Conservation (phyloP, 352 stramenopile genomes). For the Phytophthora sp. region DNA sequence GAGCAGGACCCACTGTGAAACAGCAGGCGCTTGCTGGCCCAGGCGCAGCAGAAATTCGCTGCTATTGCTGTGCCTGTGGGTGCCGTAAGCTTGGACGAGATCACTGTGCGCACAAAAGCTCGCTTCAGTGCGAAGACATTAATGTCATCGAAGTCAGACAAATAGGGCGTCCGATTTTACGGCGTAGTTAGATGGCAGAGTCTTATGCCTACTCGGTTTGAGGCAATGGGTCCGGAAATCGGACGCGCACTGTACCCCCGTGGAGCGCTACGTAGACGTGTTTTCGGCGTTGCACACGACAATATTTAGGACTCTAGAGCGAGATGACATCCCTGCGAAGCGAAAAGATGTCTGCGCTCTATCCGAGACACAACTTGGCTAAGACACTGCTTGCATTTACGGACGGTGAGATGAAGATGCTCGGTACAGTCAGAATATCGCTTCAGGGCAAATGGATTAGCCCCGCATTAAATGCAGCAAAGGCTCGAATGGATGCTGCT, state of each 20-base stretch:
- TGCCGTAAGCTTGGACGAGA: conserved; percentile 12
- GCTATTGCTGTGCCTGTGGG: conserved; percentile 5
- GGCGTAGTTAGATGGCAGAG: conserved; percentile 2
- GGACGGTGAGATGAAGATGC: conserved; percentile 6
- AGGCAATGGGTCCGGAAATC: conserved; percentile 13
- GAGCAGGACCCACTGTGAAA: conserved; percentile 11
- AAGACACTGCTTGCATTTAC: conserved; percentile 8
- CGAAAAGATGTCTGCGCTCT: not conserved
- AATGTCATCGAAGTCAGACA: conserved; percentile 9
- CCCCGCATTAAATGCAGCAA: not conserved
- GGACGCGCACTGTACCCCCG: not conserved
- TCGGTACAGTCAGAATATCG: not conserved
- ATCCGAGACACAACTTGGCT: conserved; percentile 6
- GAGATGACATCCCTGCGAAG: not conserved
- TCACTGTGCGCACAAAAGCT: conserved; percentile 13
- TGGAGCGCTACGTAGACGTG: not conserved
- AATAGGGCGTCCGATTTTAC: conserved; percentile 14
- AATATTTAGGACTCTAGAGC: not conserved
- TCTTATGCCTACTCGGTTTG: not conserved
- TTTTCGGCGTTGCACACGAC: not conserved
- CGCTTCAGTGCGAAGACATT: conserved; percentile 4
- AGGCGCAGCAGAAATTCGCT: conserved; percentile 1
- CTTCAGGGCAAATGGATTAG: conserved; percentile 1
- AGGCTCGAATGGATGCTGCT: not conserved
- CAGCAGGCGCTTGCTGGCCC: not conserved